Evolutionary conservation across 768 basidiomycete genomes (phyloP).

Genomic region (Mycena latifolia): DNA sequence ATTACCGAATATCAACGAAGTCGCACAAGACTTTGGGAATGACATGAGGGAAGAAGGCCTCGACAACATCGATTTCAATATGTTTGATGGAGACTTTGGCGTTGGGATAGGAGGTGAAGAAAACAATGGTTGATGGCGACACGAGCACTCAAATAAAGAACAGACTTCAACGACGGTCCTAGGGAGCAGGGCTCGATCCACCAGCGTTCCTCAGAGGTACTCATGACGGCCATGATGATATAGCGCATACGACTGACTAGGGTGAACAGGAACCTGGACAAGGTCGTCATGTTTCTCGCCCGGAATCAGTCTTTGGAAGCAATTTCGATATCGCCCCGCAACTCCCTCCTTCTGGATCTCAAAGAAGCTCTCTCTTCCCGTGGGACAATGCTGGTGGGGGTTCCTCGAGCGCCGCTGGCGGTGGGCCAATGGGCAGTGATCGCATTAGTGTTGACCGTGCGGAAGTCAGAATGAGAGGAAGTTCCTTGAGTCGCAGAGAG

Average conservation of each 20-base stretch:
- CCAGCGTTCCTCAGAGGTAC: slow-evolving; percentile 71
- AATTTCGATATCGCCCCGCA: slow-evolving; percentile 57
- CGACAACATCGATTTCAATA: slow-evolving; percentile 31
- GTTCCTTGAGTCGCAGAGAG: slow-evolving; percentile 65
- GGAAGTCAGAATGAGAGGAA: slow-evolving; percentile 66
- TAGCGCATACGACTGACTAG: neutral
- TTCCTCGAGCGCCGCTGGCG: slow-evolving; percentile 67
- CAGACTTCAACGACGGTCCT: slow-evolving; percentile 15
- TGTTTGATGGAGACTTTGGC: slow-evolving; percentile 24
- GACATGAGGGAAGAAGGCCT: slow-evolving; percentile 16
- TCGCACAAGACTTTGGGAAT: slow-evolving; percentile 23
- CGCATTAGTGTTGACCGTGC: slow-evolving; percentile 63
- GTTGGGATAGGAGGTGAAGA: slow-evolving; percentile 21
- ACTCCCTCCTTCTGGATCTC: slow-evolving; percentile 62
- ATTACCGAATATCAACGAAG: slow-evolving; percentile 21
- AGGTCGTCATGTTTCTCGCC: slow-evolving; percentile 79
- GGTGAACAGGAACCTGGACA: slow-evolving; percentile 80
- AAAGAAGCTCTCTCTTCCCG: slow-evolving; percentile 80
- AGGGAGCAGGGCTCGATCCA: slow-evolving; percentile 32
- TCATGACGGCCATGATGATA: neutral
- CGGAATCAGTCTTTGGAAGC: slow-evolving; percentile 62
- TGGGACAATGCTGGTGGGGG: slow-evolving; percentile 84
- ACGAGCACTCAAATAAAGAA: neutral
- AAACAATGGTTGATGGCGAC: neutral
- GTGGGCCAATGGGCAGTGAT: slow-evolving; percentile 56